Percentiles rank a stretch among this genome's conserved stretches.
Evolutionary conservation across 768 basidiomycete genomes (phyloP).

Genomic region (Lactifluus subvellereus): DNA sequence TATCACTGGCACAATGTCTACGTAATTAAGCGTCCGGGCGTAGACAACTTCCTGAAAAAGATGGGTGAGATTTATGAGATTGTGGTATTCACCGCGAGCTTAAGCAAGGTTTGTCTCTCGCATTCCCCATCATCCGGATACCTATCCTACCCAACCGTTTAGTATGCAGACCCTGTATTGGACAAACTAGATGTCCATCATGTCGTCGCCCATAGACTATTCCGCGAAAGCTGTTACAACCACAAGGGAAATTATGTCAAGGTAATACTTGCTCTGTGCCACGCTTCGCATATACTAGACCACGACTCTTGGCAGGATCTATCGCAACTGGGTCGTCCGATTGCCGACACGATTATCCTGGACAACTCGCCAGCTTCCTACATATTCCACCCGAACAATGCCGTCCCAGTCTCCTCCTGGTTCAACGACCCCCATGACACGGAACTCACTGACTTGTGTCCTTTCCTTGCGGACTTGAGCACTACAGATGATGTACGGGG

Average conservation of each 20-base stretch:
- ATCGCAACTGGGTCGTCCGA: slow-evolving; percentile 92
- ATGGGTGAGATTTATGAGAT: slow-evolving; percentile 99
- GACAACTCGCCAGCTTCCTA: slow-evolving; percentile 99
- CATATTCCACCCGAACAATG: slow-evolving; percentile 99
- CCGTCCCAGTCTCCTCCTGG: slow-evolving; percentile 98
- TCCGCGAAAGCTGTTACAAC: slow-evolving; percentile 98
- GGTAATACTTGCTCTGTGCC: slow-evolving; percentile 38
- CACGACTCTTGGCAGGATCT: slow-evolving; percentile 57
- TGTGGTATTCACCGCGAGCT: slow-evolving; percentile 95
- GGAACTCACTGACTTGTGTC: slow-evolving; percentile 91
- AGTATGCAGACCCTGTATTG: slow-evolving; percentile 98
- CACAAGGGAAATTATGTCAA: slow-evolving; percentile 99
- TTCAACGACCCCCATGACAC: slow-evolving; percentile 99
- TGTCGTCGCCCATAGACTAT: slow-evolving; percentile 89
- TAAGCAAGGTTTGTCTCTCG: slow-evolving; percentile 74
- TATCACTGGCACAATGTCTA: slow-evolving; percentile 98
- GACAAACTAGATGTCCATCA: slow-evolving; percentile 93
- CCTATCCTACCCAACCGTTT: slow-evolving; percentile 20
- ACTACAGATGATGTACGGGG: slow-evolving; percentile 87
- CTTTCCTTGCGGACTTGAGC: slow-evolving; percentile 86
- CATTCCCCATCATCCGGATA: neutral
- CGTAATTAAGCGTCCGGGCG: slow-evolving; percentile 97
- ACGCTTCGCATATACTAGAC: neutral
- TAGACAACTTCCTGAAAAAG: slow-evolving; percentile 92
- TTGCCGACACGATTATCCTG: slow-evolving; percentile 91